Percentiles rank a stretch among this genome's conserved stretches.
phyloP scores from a whole-genome alignment of 2,329 filamentous ascomycete genomes.

The Apiospora marii region DNA sequence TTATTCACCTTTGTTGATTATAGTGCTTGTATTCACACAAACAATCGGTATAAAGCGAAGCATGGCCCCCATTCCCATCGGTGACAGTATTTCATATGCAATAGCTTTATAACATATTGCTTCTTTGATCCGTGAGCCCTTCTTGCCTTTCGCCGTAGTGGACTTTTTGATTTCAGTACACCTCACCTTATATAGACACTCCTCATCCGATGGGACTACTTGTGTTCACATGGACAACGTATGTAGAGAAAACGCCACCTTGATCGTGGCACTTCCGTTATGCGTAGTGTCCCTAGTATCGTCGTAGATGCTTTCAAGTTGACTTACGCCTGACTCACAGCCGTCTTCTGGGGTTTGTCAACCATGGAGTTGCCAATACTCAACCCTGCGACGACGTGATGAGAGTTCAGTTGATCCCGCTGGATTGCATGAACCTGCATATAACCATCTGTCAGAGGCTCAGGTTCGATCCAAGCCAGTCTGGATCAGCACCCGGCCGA shows the following conservation, averaged over 20 bases:
- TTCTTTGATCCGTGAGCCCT: not conserved
- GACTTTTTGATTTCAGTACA: not conserved
- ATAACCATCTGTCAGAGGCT: not conserved
- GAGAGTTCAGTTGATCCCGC: not conserved
- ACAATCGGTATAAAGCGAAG: not conserved
- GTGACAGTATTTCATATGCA: not conserved
- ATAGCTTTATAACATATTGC: not conserved
- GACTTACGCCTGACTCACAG: not conserved
- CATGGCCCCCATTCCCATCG: not conserved
- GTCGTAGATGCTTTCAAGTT: not conserved
- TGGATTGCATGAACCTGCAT: not conserved
- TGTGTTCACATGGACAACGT: too few relatives aligned
- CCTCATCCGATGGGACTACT: not conserved
- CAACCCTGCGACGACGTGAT: not conserved
- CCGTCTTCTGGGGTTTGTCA: not conserved
- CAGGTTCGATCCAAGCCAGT: not conserved
- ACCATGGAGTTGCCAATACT: not conserved
- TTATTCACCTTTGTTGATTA: not conserved
- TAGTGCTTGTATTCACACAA: not conserved
- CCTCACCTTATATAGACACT: not conserved
- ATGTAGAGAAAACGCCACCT: not conserved
- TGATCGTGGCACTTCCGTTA: not conserved
- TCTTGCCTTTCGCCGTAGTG: not conserved
- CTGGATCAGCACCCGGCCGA: not conserved
- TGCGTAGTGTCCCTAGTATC: not conserved